phyloP scores from a whole-genome alignment of 2,329 filamentous ascomycete genomes.

The Penicillium polonicum region DNA sequence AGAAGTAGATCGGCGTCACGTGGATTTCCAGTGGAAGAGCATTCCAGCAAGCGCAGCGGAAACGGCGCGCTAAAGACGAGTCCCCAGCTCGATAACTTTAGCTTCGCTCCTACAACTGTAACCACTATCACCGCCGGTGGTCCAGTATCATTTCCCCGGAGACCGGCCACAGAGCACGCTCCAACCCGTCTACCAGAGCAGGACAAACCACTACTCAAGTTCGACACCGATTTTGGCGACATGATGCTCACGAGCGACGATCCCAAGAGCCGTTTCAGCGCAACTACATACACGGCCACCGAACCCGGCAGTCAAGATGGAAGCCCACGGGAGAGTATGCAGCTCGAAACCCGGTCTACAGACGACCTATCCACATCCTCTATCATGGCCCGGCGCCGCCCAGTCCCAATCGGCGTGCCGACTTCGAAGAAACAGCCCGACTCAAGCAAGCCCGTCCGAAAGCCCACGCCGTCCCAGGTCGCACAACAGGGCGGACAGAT shows the following conservation, averaged over 20 bases:
- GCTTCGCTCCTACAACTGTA: constrained; percentile 31
- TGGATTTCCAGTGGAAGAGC: constrained; percentile 27
- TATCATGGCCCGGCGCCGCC: constrained; percentile 44
- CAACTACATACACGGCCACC: constrained; percentile 49
- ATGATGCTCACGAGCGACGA: constrained; percentile 49
- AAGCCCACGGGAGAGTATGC: constrained; percentile 36
- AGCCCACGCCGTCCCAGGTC: constrained; percentile 43
- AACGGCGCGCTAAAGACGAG: constrained; percentile 25
- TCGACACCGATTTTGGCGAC: constrained; percentile 34
- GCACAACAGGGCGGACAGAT: constrained; percentile 27
- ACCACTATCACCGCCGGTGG: constrained; percentile 35
- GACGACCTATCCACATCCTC: constrained; percentile 27
- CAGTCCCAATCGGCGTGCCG: constrained; percentile 33
- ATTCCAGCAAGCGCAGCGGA: constrained; percentile 28
- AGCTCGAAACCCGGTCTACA: constrained; percentile 34
- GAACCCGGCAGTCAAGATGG: constrained; percentile 42
- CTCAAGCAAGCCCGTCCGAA: constrained; percentile 39
- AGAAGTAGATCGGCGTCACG: constrained; percentile 57
- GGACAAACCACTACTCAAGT: constrained; percentile 22
- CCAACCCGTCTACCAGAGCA: constrained; percentile 13
- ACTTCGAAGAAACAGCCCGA: constrained; percentile 31
- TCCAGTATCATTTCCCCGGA: constrained; percentile 27
- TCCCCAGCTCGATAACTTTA: constrained; percentile 29
- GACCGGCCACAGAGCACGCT: constrained; percentile 33
- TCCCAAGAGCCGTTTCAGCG: constrained; percentile 62